phyloP scores from a whole-genome alignment of 2,329 filamentous ascomycete genomes.

The Intubia oerlemansii region DNA sequence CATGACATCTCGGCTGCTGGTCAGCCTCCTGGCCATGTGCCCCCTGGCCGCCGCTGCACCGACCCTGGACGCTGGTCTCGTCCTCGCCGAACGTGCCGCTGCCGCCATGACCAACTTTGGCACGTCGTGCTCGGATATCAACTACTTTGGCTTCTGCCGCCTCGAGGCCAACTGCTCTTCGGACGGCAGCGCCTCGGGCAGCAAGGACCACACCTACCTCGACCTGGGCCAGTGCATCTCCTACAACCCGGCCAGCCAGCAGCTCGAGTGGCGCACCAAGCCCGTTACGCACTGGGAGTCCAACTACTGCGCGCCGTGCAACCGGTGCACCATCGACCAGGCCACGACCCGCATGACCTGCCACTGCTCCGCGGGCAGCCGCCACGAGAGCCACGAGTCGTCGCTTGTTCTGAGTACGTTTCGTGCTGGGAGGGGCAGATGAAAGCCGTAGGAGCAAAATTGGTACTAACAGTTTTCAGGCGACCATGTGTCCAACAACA shows the following conservation, averaged over 20 bases:
- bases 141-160: slow-evolving; percentile 7
- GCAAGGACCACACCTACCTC: slow-evolving; percentile 2
- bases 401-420: slow-evolving; percentile 3
- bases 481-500: slow-evolving; percentile 4
- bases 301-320: slow-evolving; percentile 5
- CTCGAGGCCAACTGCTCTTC: slow-evolving; percentile 6
- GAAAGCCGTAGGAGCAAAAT: neutral
- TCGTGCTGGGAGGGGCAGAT: too few relatives aligned
- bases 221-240: slow-evolving; percentile 6
- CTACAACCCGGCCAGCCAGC: slow-evolving; percentile 1
- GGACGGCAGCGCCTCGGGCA: slow-evolving; percentile 1
- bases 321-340: slow-evolving; percentile 5
- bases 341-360: slow-evolving; percentile 5
- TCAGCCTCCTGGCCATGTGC: too few relatives aligned
- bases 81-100: too few relatives aligned
- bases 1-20: too few relatives aligned
- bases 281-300: slow-evolving; percentile 2
- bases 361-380: slow-evolving; percentile 2
- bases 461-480: slow-evolving; percentile 1
- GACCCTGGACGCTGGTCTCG: too few relatives aligned
- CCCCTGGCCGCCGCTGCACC: too few relatives aligned
- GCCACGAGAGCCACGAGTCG: slow-evolving; percentile 1
- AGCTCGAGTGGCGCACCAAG: slow-evolving; percentile 4
- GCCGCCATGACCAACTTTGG: slow-evolving; percentile 4
- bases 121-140: slow-evolving; percentile 3